Percentiles rank a stretch among this genome's conserved stretches.
Conservation (phyloP, 352 stramenopile genomes). For the Pythium sp. region DNA sequence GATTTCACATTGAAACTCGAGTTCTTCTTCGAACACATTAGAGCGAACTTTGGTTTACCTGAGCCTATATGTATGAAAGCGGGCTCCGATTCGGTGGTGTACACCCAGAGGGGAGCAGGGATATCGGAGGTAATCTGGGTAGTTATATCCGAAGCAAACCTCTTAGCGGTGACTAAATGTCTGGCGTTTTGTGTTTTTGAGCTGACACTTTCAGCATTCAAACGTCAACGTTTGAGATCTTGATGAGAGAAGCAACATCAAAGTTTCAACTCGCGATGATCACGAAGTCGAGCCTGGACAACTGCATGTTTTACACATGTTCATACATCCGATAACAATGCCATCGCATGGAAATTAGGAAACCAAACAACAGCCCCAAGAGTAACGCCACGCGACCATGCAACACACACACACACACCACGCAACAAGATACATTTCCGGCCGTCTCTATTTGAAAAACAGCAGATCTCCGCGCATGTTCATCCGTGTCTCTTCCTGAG, state of each 20-base stretch:
- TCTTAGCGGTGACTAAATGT: no score
- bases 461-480: background rate
- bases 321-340: constrained; percentile 22
- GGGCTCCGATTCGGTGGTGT: no score
- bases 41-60: no score
- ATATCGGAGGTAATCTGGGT: no score
- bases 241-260: background rate
- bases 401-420: background rate
- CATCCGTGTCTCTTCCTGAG: background rate
- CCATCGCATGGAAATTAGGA: background rate
- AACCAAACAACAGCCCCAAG: background rate
- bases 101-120: no score
- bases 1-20: no score
- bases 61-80: no score
- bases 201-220: background rate
- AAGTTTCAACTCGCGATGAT: background rate
- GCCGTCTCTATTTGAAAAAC: background rate
- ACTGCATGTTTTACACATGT: background rate
- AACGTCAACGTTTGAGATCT: background rate
- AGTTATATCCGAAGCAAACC: no score
- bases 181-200: no score
- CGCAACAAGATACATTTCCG: background rate
- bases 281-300: background rate
- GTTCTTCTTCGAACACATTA: no score
- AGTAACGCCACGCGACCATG: background rate